Percentiles rank a stretch among this genome's conserved stretches.
Evolutionary conservation across 306 rosid species (phyloP).

Genomic region (Vicia villosa): DNA sequence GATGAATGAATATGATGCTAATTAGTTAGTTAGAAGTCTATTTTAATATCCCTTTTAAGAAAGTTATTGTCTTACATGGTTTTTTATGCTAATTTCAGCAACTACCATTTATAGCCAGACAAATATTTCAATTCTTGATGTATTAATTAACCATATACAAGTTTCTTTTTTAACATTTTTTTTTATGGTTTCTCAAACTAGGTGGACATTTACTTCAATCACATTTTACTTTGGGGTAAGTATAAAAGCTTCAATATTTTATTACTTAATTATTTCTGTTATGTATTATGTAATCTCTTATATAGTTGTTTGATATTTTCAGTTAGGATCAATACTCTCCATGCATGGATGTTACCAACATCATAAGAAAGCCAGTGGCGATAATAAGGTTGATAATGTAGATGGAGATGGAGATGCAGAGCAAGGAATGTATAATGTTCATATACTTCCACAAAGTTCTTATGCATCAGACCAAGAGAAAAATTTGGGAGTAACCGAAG

Average conservation of each 20-base stretch:
- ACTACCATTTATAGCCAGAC: background rate
- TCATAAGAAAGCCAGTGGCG: slow-evolving; percentile 87
- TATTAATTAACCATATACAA: slow-evolving; percentile 1
- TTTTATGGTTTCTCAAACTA: slow-evolving; percentile 45
- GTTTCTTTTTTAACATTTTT: background rate
- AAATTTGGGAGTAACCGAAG: slow-evolving; percentile 33
- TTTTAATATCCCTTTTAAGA: background rate
- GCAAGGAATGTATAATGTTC: slow-evolving; percentile 50
- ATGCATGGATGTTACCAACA: slow-evolving; percentile 76
- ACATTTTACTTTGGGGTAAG: slow-evolving; percentile 95
- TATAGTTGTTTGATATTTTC: slow-evolving; percentile 22
- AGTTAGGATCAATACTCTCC: slow-evolving; percentile 88
- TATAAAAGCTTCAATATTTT: slow-evolving; percentile 30
- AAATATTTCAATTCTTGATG: slow-evolving; percentile 6
- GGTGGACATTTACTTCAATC: slow-evolving; percentile 88
- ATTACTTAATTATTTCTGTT: background rate
- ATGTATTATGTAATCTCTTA: background rate
- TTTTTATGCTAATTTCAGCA: slow-evolving; percentile 25
- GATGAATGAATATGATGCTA: background rate
- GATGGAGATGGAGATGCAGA: slow-evolving; percentile 81
- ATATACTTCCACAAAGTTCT: slow-evolving; percentile 37
- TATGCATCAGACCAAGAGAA: slow-evolving; percentile 44
- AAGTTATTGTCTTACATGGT: slow-evolving; percentile 4
- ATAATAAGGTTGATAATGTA: slow-evolving; percentile 76
- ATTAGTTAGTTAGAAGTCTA: slow-evolving; percentile 14